Base-by-base conservation (phyloP, 768 basidiomycete genomes). In the Agaricus blazei region DNA sequence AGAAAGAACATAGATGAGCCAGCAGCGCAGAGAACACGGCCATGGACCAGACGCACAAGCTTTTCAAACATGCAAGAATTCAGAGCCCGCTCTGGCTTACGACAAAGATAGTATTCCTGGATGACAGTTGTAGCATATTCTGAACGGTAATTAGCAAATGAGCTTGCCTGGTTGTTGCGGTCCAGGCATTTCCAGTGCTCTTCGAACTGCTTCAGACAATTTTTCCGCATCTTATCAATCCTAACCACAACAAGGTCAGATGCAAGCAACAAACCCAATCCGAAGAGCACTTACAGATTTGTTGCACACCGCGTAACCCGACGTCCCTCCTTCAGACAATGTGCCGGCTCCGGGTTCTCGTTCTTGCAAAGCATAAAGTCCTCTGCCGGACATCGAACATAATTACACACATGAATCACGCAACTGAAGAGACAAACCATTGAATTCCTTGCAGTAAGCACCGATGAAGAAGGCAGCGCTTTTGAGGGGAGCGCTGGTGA, bases 21-120 rank as follows among this genome's bases (percentile, higher is more conserved):
- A 31, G 27, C 4, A 34, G 11, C 34, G 11, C 34, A 11, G 49
- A 19, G 19, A 15, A 49, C 26, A 15, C 28, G 11, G n/a, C 24
- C 44, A 40, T 36, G 7, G 31, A 54, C 49, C 19, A 55, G 41
- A 83, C 90, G 62, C 62, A 93, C 96, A 62, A 98, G 81, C 69
- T 97, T 98, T 71, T 95, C 88, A 66, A 98, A 95, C 79, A 96
- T 90, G 76, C 96, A 98, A 56, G 84, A 76, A 77, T 98, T 99
- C 46, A 98, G 79, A 52, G 82, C 69, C 59, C 87, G 84, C 69
- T 99, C 97, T 3, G 85, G 86, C 69, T 89, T 87, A 61, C 97
- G 88, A 69, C 97, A 99, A 29, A 77, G 80, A 66, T 87, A 87
- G 70, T 90, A 94, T 73, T 93, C 87, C 94, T 97, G 66, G 34